Percentiles rank a stretch among this genome's conserved stretches.
Conservation (phyloP, 2,329 filamentous ascomycete genomes). For the Botryotinia globosa region DNA sequence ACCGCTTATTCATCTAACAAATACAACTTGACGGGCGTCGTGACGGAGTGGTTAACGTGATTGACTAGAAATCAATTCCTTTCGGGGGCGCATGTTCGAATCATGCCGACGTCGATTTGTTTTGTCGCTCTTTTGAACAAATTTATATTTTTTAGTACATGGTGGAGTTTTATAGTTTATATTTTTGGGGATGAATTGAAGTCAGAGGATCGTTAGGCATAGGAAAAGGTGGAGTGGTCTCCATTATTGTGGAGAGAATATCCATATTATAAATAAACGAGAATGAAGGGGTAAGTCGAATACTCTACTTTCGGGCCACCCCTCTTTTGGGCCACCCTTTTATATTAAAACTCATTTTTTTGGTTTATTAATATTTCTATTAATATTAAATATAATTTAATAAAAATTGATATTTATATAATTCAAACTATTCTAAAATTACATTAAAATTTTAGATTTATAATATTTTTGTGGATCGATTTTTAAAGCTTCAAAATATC, state of each 20-base stretch:
- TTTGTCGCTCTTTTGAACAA: rapidly evolving
- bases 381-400: too few relatives aligned
- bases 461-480: too few relatives aligned
- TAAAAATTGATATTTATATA: too few relatives aligned
- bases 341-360: too few relatives aligned
- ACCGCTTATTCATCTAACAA: rapidly evolving
- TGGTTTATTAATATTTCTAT: too few relatives aligned
- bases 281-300: not conserved
- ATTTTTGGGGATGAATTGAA: not conserved
- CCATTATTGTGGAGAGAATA: not conserved
- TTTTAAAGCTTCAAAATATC: too few relatives aligned
- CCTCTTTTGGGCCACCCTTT: too few relatives aligned
- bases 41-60: constrained; percentile 18
- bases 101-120: not conserved
- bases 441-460: too few relatives aligned
- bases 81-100: constrained; percentile 17
- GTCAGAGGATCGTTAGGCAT: not conserved
- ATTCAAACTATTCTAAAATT: too few relatives aligned
- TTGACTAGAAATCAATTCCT: constrained; percentile 18
- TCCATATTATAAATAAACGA: not conserved
- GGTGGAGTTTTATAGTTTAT: not conserved
- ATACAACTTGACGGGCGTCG: not conserved
- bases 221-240: not conserved
- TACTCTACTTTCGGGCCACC: too few relatives aligned
- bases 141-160: too few relatives aligned